Evolutionary conservation across 148 eudicot genomes (phyloP).

Genomic region (Diospyros lotus): DNA sequence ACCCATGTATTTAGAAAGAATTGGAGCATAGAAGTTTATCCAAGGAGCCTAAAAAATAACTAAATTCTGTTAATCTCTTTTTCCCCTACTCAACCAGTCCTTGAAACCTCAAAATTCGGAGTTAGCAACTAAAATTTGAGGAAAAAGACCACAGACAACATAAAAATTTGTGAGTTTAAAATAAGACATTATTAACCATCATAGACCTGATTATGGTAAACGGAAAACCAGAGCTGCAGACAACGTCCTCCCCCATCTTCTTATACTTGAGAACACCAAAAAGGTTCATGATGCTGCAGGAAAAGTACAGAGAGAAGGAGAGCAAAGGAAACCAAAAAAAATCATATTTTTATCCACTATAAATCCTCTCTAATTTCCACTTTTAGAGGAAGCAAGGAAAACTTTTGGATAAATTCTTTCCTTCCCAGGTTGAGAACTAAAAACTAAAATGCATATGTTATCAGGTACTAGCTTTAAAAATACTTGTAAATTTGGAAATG

Average conservation of each 20-base stretch:
- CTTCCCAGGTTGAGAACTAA: not conserved
- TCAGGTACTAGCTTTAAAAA: not conserved
- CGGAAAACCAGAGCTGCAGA: conserved; percentile 81
- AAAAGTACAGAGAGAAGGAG: conserved; percentile 1
- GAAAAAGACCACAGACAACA: not conserved
- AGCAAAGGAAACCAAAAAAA: not conserved
- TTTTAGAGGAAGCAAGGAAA: not conserved
- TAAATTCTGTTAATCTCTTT: too few relatives aligned
- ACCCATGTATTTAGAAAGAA: not conserved
- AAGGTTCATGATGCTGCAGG: conserved; percentile 89
- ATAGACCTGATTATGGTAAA: conserved; percentile 85
- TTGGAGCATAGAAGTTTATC: not conserved
- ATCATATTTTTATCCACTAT: not conserved
- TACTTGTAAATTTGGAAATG: not conserved
- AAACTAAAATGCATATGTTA: not conserved
- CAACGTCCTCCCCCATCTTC: conserved; percentile 96
- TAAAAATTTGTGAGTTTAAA: not conserved
- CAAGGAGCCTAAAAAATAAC: not conserved
- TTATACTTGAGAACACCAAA: conserved; percentile 96
- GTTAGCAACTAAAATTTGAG: not conserved
- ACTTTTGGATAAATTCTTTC: not conserved
- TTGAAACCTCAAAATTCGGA: not conserved
- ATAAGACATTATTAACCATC: not conserved
- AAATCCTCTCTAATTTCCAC: not conserved
- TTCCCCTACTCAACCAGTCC: not conserved